Percentiles rank a stretch among this genome's conserved stretches.
Conservation (phyloP, 2,329 filamentous ascomycete species). For the Trichoderma gracile region DNA sequence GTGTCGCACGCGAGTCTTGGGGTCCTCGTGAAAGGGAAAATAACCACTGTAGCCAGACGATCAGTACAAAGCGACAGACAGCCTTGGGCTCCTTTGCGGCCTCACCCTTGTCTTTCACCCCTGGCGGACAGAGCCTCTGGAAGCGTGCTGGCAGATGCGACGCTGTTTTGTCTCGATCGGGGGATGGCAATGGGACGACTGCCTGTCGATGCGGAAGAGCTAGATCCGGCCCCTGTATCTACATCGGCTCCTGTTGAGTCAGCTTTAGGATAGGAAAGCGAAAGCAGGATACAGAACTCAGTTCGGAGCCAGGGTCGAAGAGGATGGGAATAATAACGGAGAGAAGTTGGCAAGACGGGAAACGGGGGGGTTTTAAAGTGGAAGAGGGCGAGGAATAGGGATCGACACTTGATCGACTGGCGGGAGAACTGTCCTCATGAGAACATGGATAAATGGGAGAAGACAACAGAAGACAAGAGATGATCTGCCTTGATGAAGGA, state of each 20-base stretch:
- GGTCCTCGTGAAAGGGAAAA: slow-evolving; percentile 61
- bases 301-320: slow-evolving; percentile 1
- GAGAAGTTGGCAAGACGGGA: slow-evolving; percentile 21
- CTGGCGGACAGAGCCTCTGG: slow-evolving; percentile 57
- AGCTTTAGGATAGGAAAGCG: slow-evolving; percentile 21
- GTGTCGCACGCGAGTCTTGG: slow-evolving; percentile 47
- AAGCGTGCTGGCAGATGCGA: slow-evolving; percentile 45
- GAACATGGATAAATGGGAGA: not conserved
- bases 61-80: not conserved
- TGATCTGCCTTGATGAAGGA: slow-evolving; percentile 9
- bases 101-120: slow-evolving; percentile 61
- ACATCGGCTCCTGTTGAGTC: not conserved
- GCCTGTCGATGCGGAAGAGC: slow-evolving; percentile 26
- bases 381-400: not conserved
- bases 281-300: slow-evolving; percentile 3
- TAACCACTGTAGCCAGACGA: slow-evolving; percentile 50
- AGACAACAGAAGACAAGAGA: not conserved
- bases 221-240: slow-evolving; percentile 16
- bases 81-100: not conserved
- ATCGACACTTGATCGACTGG: slow-evolving; percentile 1
- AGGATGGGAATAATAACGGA: slow-evolving; percentile 23
- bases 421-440: not conserved
- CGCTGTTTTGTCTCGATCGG: slow-evolving; percentile 43
- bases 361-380: not conserved
- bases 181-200: slow-evolving; percentile 58